Evolutionary conservation across 129 eudicot species (phyloP), one percentile per base, ranked within the genome.

Genomic region (Dittrichia graveolens): DNA sequence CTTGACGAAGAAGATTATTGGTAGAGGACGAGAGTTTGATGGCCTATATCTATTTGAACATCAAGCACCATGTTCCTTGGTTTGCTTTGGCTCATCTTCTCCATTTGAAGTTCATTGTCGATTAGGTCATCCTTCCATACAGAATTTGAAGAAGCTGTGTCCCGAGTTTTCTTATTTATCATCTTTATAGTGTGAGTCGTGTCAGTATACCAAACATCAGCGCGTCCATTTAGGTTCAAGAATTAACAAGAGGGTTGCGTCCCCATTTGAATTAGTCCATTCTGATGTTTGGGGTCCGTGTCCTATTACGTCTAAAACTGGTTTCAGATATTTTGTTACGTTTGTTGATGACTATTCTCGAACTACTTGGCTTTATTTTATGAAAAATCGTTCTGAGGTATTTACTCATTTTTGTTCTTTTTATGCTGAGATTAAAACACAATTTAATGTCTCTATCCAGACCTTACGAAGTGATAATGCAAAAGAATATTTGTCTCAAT

Each of bases 101-200:
- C 43, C 44, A 46, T 67, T 67, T 49, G 44, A 48, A 44, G 35
- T 35, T 12, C 34, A 67, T 67, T 67, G 60, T 49, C 44, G 45
- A 7, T 46, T 46, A 46, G 52, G 52, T 46, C 52, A 46, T 46
- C 12, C 8, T 10, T 46, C 13, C 12, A 46, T 3, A 3, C 12
- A 24, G 31, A 24, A 24, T 46, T 10, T 46, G 9, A 46, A 46
- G 52, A 46, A 46, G 8, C 11, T 46, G 8, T 46, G 52, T 46
- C 52, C 52, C 5, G 52, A 46, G 4, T 46, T 46, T 10, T 46
- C 52, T 10, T 7, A 10, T 7, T 46, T 46, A 10, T 10, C 52
- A 0, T 7, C 13, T 46, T 46, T 46, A 10, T 2, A 46, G 0
- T 46, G 52, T 10, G 52, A 10, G 52, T 10, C 52, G 8, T 46